phyloP scores from a whole-genome alignment of 73 alveolate genomes.

The Durusdinium trenchii region DNA sequence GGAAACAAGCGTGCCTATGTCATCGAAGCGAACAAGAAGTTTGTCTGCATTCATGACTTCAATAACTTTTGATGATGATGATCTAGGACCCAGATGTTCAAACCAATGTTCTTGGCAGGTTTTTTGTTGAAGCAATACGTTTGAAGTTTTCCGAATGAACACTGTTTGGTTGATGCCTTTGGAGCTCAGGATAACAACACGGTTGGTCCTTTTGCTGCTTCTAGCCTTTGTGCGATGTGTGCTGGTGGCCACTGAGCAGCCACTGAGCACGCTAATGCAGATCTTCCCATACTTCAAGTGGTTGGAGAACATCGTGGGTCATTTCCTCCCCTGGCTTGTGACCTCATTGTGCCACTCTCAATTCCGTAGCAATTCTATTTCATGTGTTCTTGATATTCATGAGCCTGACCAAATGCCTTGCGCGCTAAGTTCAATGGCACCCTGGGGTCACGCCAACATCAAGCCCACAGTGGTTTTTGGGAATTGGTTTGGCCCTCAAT shows the following conservation, averaged over 20 bases:
- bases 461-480: slow-evolving; percentile 5
- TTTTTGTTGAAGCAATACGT: no score
- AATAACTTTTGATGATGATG: no score
- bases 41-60: no score
- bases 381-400: not conserved
- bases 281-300: not conserved
- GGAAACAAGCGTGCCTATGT: not conserved
- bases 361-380: not conserved
- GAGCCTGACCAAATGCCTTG: not conserved
- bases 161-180: no score
- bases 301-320: not conserved
- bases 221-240: not conserved
- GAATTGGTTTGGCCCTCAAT: not conserved
- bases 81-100: no score
- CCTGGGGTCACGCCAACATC: not conserved
- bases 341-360: not conserved
- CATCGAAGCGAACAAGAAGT: not conserved
- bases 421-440: not conserved
- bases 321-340: not conserved
- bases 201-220: not conserved
- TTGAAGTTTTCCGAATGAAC: no score
- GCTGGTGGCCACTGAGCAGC: not conserved
- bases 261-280: not conserved
- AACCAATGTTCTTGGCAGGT: not conserved
- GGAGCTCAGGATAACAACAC: not conserved